Evolutionary conservation across 139 green algal genomes (phyloP).

Genomic region (Coccomyxa sp.): DNA sequence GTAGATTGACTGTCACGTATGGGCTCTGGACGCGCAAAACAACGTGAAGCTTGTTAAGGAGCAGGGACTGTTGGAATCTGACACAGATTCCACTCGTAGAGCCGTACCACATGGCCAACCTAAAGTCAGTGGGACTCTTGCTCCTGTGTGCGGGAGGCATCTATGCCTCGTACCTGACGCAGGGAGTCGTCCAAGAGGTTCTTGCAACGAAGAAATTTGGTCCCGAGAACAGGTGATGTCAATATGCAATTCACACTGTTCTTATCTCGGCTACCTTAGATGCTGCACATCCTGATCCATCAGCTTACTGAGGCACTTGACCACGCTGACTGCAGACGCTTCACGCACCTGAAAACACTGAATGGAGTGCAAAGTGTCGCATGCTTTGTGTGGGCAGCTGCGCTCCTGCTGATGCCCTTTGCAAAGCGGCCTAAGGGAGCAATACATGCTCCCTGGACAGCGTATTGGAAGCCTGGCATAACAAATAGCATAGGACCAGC

Average conservation of each 20-base stretch:
- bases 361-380: constrained; percentile 79
- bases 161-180: constrained; percentile 90
- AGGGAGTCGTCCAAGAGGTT: constrained; percentile 79
- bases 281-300: too few relatives aligned
- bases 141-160: constrained; percentile 77
- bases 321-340: constrained; percentile 44
- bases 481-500: constrained; percentile 88
- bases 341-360: constrained; percentile 79
- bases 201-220: constrained; percentile 82
- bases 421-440: constrained; percentile 16
- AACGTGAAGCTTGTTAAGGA: too few relatives aligned
- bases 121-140: constrained; percentile 17
- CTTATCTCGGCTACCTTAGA: too few relatives aligned
- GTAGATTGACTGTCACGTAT: too few relatives aligned
- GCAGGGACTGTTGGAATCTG: too few relatives aligned
- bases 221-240: neutral
- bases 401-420: constrained; percentile 34
- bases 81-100: too few relatives aligned
- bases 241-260: too few relatives aligned
- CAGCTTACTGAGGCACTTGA: neutral
- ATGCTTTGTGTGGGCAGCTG: constrained; percentile 82
- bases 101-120: neutral
- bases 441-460: constrained; percentile 36
- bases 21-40: too few relatives aligned
- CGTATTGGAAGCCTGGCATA: constrained; percentile 78